Base-by-base conservation (phyloP, 139 green algal genomes). In the Micractinium sp. region DNA sequence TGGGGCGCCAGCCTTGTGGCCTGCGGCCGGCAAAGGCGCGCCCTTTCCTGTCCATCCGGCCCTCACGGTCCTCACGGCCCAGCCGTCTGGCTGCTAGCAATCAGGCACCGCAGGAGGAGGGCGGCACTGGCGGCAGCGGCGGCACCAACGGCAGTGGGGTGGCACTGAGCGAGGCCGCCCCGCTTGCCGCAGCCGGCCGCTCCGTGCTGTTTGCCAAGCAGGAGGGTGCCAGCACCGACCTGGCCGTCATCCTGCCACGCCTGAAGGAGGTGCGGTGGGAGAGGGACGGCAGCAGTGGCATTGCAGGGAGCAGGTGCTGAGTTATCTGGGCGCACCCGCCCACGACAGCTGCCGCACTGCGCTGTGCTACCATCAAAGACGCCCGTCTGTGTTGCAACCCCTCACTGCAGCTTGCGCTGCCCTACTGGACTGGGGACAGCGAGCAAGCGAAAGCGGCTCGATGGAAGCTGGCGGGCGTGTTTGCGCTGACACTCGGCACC, bases 401-500 rank as follows among this genome's bases (percentile, higher is more conserved):
- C 5, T 53, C 20, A 19, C 4, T 89, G 82, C 92, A 98, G 96
- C 87, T 99, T 31, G 92, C 92, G 0, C 41, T 96, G 83, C 97
- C 97, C 0, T 99, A 98, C 89, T 99, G 95, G 95, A 86, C 31
- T 56, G 47, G 47, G 47, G 95, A 97, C 74, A 38, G 89, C 20
- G 93, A 96, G 71, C 92, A 93, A 31, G 89, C 67, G 9, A 78
- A 67, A 4, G 63, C 90, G 29, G 95, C 95, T 2, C 91, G 94
- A 23, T 96, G 94, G 94, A 92, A 92, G 61, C 93, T 99, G 41
- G 97, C 93, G 16, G 95, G 92, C 27, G 97, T 99, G 47, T 92
- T 99, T 38, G 95, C 90, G 14, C 93, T 99, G 18, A 99, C 98
- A 12, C 91, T 99, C 41, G 97, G 92, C 66, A 99, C 96, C n/a